phyloP scores from a whole-genome alignment of 805 yeast species.

The Candida yuanshanica region DNA sequence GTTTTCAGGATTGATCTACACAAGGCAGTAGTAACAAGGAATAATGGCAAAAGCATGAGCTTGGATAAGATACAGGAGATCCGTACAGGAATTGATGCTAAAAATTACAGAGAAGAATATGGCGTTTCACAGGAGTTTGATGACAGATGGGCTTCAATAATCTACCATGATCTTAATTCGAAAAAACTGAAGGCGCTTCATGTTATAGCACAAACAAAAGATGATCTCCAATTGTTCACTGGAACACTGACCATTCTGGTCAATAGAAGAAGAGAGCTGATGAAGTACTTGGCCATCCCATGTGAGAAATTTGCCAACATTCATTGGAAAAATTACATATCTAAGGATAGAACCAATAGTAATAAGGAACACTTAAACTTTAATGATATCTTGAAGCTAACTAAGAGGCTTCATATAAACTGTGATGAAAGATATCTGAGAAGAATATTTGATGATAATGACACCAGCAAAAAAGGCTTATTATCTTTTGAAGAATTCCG shows the following conservation, averaged over 20 bases:
- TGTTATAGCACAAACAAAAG: slow-evolving; percentile 53
- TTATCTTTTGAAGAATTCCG: slow-evolving; percentile 73
- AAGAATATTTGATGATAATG: slow-evolving; percentile 49
- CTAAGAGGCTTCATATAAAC: slow-evolving; percentile 66
- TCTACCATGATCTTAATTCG: slow-evolving; percentile 55
- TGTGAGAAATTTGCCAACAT: slow-evolving; percentile 56
- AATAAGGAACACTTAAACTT: slow-evolving; percentile 42
- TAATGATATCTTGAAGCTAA: slow-evolving; percentile 60
- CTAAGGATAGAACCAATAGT: slow-evolving; percentile 29
- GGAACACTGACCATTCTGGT: slow-evolving; percentile 50
- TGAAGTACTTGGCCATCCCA: slow-evolving; percentile 57
- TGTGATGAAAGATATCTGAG: slow-evolving; percentile 49
- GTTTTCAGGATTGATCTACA: slow-evolving; percentile 50
- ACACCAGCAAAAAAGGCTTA: slow-evolving; percentile 40
- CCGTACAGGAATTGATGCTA: slow-evolving; percentile 64
- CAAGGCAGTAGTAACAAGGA: slow-evolving; percentile 53
- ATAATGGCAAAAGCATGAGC: slow-evolving; percentile 37
- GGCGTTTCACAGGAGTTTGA: slow-evolving; percentile 62
- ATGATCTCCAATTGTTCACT: slow-evolving; percentile 50
- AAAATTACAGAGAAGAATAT: slow-evolving; percentile 81
- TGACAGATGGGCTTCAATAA: slow-evolving; percentile 72
- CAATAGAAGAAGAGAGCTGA: slow-evolving; percentile 51
- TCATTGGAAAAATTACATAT: slow-evolving; percentile 54
- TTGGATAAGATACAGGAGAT: slow-evolving; percentile 64
- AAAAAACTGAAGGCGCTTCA: slow-evolving; percentile 74